phyloP scores from a whole-genome alignment of 2,329 filamentous ascomycete species.

The Ascochyta lentis region DNA sequence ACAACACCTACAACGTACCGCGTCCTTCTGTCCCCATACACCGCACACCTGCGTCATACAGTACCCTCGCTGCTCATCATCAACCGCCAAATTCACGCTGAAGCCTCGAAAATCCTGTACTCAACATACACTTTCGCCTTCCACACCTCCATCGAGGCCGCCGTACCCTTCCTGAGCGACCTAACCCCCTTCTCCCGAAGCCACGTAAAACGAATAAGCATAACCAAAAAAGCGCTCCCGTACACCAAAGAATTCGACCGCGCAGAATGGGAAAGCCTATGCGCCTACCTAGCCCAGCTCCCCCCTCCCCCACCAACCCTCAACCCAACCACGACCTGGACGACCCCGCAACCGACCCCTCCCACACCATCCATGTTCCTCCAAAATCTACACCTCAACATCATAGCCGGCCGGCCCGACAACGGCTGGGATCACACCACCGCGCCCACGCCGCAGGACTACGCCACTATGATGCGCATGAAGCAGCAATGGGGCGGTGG shows the following conservation, averaged over 20 bases:
- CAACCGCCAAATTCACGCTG: conserved; percentile 56
- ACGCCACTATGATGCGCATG: conserved; percentile 35
- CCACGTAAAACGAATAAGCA: conserved; percentile 57
- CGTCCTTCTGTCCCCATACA: conserved; percentile 54
- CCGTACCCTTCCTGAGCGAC: conserved; percentile 66
- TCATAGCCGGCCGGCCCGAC: conserved; percentile 62
- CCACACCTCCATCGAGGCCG: conserved; percentile 65
- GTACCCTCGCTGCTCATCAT: conserved; percentile 38
- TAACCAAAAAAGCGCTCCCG: conserved; percentile 64
- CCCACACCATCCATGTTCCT: conserved; percentile 19
- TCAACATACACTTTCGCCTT: conserved; percentile 65
- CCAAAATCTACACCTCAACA: conserved; percentile 51
- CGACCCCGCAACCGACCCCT: not conserved
- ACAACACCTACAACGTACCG: conserved; percentile 63
- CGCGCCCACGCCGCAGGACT: conserved; percentile 30
- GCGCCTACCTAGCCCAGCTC: conserved; percentile 47
- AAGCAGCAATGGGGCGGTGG: conserved; percentile 34
- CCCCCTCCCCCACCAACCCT: not conserved
- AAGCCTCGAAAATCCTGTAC: conserved; percentile 65
- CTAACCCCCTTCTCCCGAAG: conserved; percentile 58
- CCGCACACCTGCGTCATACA: conserved; percentile 54
- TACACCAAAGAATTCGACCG: conserved; percentile 63
- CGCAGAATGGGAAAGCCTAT: conserved; percentile 62
- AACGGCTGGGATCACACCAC: conserved; percentile 58
- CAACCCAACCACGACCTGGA: not conserved